Percentiles rank a stretch among this genome's conserved stretches.
phyloP scores from a whole-genome alignment of 495 filamentous ascomycete genomes.

The Xylaria grammica region DNA sequence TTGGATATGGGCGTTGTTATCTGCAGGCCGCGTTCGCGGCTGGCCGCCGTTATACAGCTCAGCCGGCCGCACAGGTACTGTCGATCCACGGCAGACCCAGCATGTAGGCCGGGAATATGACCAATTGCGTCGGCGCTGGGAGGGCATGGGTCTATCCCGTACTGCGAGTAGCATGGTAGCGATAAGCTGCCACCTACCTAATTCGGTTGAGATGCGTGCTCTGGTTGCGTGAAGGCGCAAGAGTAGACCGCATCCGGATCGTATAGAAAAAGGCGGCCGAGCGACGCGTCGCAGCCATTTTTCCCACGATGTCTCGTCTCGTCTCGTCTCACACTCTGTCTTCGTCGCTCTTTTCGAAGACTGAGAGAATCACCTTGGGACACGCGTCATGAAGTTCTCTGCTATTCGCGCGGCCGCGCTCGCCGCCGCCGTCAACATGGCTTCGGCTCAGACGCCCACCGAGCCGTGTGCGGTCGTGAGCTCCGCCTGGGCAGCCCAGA shows the following conservation, averaged over 20 bases:
- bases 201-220: constrained; percentile 21
- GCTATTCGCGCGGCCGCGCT: constrained; percentile 20
- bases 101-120: not conserved
- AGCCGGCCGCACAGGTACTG: too few relatives aligned
- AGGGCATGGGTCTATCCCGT: constrained; percentile 6
- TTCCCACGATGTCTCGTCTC: constrained; percentile 3
- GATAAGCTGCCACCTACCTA: constrained; percentile 25
- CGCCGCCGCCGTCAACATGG: constrained; percentile 16
- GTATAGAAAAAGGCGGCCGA: constrained; percentile 16
- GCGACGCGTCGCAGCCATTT: not conserved
- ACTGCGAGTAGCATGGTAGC: not conserved
- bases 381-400: constrained; percentile 22
- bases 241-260: not conserved
- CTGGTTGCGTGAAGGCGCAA: constrained; percentile 15
- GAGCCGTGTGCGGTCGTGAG: constrained; percentile 51
- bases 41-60: not conserved
- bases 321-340: constrained; percentile 5
- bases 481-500: constrained; percentile 45
- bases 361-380: not conserved
- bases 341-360: constrained; percentile 11
- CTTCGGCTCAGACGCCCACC: constrained; percentile 26
- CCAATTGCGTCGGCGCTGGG: constrained; percentile 8
- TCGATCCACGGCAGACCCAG: constrained; percentile 7
- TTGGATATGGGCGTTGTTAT: not conserved
- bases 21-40: not conserved